Conservation (phyloP, 345 rosid species). For the Barbarea vulgaris region DNA sequence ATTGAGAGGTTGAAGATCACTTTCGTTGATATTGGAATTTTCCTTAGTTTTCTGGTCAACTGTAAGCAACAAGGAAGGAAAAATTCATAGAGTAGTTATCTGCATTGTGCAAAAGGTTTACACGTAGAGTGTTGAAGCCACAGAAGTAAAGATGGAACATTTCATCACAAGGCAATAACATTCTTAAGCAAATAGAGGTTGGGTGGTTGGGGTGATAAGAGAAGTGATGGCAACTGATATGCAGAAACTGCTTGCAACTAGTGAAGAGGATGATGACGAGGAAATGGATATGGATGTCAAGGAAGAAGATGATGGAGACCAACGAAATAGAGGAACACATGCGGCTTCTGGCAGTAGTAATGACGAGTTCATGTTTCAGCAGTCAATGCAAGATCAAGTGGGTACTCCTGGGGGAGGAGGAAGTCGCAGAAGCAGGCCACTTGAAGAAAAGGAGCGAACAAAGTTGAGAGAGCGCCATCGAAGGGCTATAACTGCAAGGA, state of each 20-base stretch:
- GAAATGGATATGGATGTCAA: constrained; percentile 88
- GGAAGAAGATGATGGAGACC: constrained; percentile 78
- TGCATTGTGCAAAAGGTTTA: constrained; percentile 28
- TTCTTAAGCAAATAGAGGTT: constrained; percentile 30
- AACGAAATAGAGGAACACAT: constrained; percentile 56
- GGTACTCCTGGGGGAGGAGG: constrained; percentile 65
- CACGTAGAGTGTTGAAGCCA: constrained; percentile 19
- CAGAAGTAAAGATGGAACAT: constrained; percentile 34
- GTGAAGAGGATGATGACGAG: constrained; percentile 95
- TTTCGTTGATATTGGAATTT: constrained; percentile 22
- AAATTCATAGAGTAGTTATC: constrained; percentile 13
- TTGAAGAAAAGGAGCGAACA: constrained; percentile 96
- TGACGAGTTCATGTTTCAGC: constrained; percentile 62
- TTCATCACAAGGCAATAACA: constrained; percentile 17
- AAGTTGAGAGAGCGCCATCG: constrained; percentile 97
- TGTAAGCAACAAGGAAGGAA: constrained; percentile 5
- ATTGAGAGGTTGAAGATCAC: constrained; percentile 19
- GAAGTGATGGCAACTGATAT: constrained; percentile 75
- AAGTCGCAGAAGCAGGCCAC: constrained; percentile 74
- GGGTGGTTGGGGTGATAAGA: constrained; percentile 22
- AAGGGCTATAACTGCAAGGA: constrained; percentile 97
- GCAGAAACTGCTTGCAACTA: constrained; percentile 69
- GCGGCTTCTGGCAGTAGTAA: constrained; percentile 51
- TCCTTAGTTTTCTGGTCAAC: constrained; percentile 29
- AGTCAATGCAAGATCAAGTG: constrained; percentile 73